Conservation (phyloP, 2,329 filamentous ascomycete species). For the Neocatenulostroma microsporum region DNA sequence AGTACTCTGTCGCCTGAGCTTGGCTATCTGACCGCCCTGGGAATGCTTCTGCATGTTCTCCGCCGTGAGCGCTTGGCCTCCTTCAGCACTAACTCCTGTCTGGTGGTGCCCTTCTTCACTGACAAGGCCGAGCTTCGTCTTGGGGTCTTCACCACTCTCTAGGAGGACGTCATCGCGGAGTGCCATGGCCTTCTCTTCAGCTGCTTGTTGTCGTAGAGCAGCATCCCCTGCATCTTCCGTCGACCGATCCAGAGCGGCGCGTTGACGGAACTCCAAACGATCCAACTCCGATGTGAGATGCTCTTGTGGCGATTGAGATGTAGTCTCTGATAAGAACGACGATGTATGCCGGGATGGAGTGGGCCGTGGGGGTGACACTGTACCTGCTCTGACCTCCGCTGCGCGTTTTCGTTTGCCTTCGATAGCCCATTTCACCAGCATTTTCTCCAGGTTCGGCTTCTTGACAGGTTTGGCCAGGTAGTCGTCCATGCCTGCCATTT, state of each 20-base stretch:
- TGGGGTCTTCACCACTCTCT: constrained; percentile 37
- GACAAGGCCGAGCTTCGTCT: constrained; percentile 17
- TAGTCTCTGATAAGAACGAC: constrained; percentile 17
- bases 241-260: constrained; percentile 33
- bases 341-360: constrained; percentile 11
- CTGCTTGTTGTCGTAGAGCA: constrained; percentile 39
- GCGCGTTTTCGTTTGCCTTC: constrained; percentile 32
- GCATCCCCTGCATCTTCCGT: constrained; percentile 40
- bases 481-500: constrained; percentile 67
- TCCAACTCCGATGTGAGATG: constrained; percentile 26
- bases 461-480: constrained; percentile 66
- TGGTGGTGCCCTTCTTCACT: constrained; percentile 14
- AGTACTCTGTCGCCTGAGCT: constrained; percentile 10
- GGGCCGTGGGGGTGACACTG: constrained; percentile 12
- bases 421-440: constrained; percentile 62
- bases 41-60: constrained; percentile 28
- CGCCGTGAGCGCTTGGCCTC: constrained; percentile 12
- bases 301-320: constrained; percentile 26
- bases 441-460: constrained; percentile 58
- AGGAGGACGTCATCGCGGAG: constrained; percentile 50
- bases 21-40: constrained; percentile 7
- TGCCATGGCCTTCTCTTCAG: constrained; percentile 49
- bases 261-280: constrained; percentile 29
- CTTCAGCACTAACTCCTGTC: constrained; percentile 2
- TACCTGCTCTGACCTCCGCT: constrained; percentile 15